A percentile compares a stretch with the other conserved stretches of the same genome.
phyloP scores from a whole-genome alignment of 768 basidiomycete genomes.

The Strobilomyces confusus region DNA sequence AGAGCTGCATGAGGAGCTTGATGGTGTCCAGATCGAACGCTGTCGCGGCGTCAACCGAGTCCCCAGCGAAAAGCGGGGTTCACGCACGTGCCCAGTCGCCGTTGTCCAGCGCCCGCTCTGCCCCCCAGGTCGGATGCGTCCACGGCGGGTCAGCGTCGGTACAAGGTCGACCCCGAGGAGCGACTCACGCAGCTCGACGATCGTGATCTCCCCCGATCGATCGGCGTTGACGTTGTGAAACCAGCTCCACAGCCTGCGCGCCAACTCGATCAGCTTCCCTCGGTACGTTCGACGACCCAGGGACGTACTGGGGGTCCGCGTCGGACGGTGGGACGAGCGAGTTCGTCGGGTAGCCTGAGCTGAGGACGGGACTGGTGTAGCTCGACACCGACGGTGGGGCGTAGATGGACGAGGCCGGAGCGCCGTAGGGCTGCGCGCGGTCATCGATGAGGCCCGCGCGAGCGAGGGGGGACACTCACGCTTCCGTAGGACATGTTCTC shows the following conservation, averaged over 20 bases:
- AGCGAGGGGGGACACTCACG: constrained; percentile 8
- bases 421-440: constrained; percentile 1
- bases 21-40: constrained; percentile 86
- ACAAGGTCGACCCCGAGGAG: too few species aligned
- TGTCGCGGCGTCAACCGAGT: constrained; percentile 18
- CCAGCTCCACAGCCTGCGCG: constrained; percentile 55
- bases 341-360: neutral
- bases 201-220: constrained; percentile 62
- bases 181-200: constrained; percentile 61
- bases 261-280: neutral
- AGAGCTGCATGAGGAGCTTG: constrained; percentile 77
- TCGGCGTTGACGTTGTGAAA: constrained; percentile 68
- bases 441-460: neutral
- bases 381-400: neutral
- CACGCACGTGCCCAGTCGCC: constrained; percentile 77
- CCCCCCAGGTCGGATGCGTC: neutral
- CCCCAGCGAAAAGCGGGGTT: neutral
- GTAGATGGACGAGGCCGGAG: constrained; percentile 12
- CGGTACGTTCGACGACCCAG: neutral
- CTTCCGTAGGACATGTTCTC: constrained; percentile 17
- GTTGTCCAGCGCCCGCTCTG: constrained; percentile 49
- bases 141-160: too few species aligned
- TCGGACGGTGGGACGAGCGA: constrained; percentile 37
- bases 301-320: constrained; percentile 69
- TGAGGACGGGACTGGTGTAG: neutral